A percentile compares a stretch with the other conserved stretches of the same genome.
Evolutionary conservation across 768 basidiomycete genomes (phyloP).

Genomic region (Lactarius deliciosus): DNA sequence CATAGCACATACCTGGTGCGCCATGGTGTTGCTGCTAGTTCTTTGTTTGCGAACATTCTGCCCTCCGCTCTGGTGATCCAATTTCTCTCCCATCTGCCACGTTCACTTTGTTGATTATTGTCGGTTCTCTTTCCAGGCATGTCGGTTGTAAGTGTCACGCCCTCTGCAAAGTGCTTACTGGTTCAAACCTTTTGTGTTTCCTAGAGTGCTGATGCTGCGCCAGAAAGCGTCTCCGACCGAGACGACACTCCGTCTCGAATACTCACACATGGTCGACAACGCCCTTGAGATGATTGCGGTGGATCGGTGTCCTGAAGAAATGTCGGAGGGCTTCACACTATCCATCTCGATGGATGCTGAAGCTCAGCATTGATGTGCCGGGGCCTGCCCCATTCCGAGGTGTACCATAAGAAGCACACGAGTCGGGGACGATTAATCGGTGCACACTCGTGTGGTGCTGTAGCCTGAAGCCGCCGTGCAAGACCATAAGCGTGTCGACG

Average conservation of each 20-base stretch:
- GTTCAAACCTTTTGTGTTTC: not conserved
- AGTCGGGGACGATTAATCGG: not conserved
- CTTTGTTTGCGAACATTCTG: slow-evolving; percentile 21
- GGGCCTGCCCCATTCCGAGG: not conserved
- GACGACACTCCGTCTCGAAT: slow-evolving; percentile 7
- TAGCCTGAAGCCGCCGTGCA: not conserved
- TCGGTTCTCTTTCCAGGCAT: slow-evolving; percentile 11
- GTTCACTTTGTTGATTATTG: not conserved
- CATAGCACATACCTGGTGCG: slow-evolving; percentile 4
- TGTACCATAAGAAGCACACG: not conserved
- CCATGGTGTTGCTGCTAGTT: slow-evolving; percentile 3
- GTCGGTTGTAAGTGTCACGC: slow-evolving; percentile 20
- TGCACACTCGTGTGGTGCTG: not conserved
- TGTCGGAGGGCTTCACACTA: not conserved
- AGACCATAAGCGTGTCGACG: not conserved
- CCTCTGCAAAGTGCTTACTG: not conserved
- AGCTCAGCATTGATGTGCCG: not conserved
- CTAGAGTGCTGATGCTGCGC: slow-evolving; percentile 28
- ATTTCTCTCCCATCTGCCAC: not conserved
- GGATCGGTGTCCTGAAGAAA: not conserved
- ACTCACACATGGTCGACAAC: slow-evolving; percentile 19
- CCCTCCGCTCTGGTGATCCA: slow-evolving; percentile 23
- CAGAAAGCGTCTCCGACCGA: slow-evolving; percentile 23
- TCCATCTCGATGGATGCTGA: not conserved
- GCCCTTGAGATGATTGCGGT: slow-evolving; percentile 22